phyloP scores from a whole-genome alignment of 768 basidiomycete genomes.

The Auricularia auricula-judae region DNA sequence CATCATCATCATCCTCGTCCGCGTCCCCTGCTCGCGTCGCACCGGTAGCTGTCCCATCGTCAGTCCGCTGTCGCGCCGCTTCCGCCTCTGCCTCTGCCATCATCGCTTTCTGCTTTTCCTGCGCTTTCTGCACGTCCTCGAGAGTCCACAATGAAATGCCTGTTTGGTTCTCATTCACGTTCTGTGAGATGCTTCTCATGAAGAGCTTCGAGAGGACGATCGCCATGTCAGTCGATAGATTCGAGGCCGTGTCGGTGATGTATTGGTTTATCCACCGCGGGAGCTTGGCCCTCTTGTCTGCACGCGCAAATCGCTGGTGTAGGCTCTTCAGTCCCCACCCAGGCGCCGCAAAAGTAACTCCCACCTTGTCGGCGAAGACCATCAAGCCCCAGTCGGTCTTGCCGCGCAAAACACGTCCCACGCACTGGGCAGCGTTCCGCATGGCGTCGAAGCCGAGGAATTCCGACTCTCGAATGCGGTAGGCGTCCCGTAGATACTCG shows the following conservation, averaged over 20 bases:
- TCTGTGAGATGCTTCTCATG: slow-evolving; percentile 98
- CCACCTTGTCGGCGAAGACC: slow-evolving; percentile 97
- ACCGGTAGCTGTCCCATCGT: slow-evolving; percentile 19
- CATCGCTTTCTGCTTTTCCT: slow-evolving; percentile 66
- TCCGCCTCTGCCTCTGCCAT: slow-evolving; percentile 34
- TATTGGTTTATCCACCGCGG: slow-evolving; percentile 99
- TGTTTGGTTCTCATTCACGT: slow-evolving; percentile 91
- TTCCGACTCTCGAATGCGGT: slow-evolving; percentile 96
- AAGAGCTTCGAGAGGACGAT: slow-evolving; percentile 89
- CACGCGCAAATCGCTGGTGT: slow-evolving; percentile 74
- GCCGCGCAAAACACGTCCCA: slow-evolving; percentile 92
- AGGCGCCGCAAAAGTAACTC: slow-evolving; percentile 4
- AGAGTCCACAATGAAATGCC: slow-evolving; percentile 92
- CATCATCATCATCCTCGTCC: slow-evolving; percentile 39
- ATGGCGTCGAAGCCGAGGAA: slow-evolving; percentile 99
- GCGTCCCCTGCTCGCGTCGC: slow-evolving; percentile 11
- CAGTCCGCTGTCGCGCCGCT: slow-evolving; percentile 7
- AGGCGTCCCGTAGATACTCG: slow-evolving; percentile 96
- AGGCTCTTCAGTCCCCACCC: neutral
- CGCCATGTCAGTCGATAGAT: slow-evolving; percentile 97
- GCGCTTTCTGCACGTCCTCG: slow-evolving; percentile 80
- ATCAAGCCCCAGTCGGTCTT: slow-evolving; percentile 99
- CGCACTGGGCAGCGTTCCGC: slow-evolving; percentile 98
- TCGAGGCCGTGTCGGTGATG: slow-evolving; percentile 96
- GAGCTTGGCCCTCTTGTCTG: slow-evolving; percentile 89